Conservation (phyloP, 2,329 filamentous ascomycete species). For the Fusarium sambucinum region DNA sequence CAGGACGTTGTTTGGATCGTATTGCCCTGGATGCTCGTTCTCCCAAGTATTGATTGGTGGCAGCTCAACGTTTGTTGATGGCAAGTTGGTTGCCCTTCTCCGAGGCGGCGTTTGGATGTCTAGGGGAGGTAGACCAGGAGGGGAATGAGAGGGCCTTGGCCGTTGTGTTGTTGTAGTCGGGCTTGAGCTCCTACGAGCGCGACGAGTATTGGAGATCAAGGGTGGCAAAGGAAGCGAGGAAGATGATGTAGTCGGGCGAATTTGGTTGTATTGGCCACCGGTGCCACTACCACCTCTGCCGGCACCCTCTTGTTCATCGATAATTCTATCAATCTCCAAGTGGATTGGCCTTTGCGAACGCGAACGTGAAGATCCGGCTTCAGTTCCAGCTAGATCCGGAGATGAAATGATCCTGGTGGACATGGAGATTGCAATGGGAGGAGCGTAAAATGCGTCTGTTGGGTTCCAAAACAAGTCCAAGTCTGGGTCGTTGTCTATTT, state of each 20-base stretch:
- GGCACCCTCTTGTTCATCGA: background rate
- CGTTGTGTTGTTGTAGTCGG: constrained; percentile 37
- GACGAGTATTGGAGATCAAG: constrained; percentile 22
- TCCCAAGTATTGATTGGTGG: constrained; percentile 14
- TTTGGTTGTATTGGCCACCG: constrained; percentile 22
- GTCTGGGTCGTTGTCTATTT: constrained; percentile 42
- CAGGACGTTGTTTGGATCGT: constrained; percentile 7
- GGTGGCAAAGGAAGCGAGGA: constrained; percentile 36
- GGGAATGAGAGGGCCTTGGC: constrained; percentile 15
- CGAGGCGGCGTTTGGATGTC: constrained; percentile 13
- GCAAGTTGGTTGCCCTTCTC: constrained; percentile 12
- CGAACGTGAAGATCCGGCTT: constrained; percentile 26
- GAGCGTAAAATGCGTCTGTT: constrained; percentile 27
- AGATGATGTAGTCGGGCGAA: constrained; percentile 31
- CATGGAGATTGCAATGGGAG: constrained; percentile 44
- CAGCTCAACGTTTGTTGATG: constrained; percentile 15
- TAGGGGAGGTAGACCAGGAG: constrained; percentile 2
- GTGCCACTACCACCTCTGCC: constrained; percentile 3
- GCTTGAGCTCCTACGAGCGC: constrained; percentile 15
- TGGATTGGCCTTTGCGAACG: constrained; percentile 34
- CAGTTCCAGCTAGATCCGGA: constrained; percentile 25
- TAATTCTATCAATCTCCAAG: constrained; percentile 17
- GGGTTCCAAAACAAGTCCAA: constrained; percentile 40
- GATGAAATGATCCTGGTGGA: constrained; percentile 40
- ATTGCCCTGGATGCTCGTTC: constrained; percentile 1